Base-by-base conservation (phyloP, 2,329 filamentous ascomycete species). In the Xylariaceae sp. region DNA sequence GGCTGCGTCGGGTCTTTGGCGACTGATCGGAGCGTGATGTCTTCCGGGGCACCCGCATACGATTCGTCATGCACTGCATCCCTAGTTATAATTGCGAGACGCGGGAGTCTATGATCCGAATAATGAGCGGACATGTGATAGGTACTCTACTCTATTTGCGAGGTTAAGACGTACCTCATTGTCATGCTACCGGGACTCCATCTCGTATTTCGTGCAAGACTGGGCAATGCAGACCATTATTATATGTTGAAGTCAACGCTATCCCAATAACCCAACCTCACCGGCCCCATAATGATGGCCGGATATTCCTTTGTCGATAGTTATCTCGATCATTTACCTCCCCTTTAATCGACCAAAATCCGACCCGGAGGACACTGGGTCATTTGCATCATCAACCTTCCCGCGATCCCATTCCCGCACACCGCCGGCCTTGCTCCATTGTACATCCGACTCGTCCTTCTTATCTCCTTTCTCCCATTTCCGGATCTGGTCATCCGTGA, bases 401-500 rank as follows among this genome's bases (percentile, higher is more conserved):
- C 79, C 80, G 12, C 73, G 71, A 66, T 85, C 81, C 82, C 82
- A 85, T 56, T 81, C 81, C 32, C 82, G 70, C 58, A 76, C 71
- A 61, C 92, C 85, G 1, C 88, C 88, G 3, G 71, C 70, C 64
- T 84, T 87, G 36, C 80, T 77, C 90, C 90, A 95, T 47, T 75
- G 80, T 2, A 95, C 85, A 63, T 85, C 82, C 36, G 83, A 80
- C 56, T 86, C 82, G 36, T 77, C 73, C 50, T 80, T 77, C 66
- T 82, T 78, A 12, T 80, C 80, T 19, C 81, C 80, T 47, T 77
- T 83, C 67, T 86, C 84, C 83, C 87, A 90, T 59, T 84, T 84
- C 63, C 79, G 77, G 54, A 96, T 82, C 63, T 91, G 82, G 4
- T 84, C 81, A 15, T 91, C 87, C 1, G 81, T 83, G 65, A 95